These are phyloP conservation scores for Aechmea fasciata DNA, from an alignment of 176 grass and related monocot species.

Conservation along the genomic window DNA sequence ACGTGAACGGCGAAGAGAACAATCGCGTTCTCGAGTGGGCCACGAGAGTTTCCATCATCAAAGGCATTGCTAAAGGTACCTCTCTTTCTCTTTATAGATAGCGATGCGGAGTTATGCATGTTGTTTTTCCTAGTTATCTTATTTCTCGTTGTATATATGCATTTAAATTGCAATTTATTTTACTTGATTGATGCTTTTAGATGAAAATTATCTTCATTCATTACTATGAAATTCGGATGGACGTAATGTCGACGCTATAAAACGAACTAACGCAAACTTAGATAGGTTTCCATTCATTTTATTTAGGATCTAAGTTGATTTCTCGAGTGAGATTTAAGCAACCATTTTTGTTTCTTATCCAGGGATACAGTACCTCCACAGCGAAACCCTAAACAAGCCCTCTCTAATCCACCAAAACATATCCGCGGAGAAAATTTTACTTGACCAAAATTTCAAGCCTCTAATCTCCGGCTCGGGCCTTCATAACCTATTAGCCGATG, in stretches of 20 bases:
- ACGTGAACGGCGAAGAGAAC: slow-evolving; percentile 21
- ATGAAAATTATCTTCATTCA: not conserved
- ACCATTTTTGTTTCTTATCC: slow-evolving; percentile 4
- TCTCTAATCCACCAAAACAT: slow-evolving; percentile 76
- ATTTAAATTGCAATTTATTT: not conserved
- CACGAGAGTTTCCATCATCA: slow-evolving; percentile 76
- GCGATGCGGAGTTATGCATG: slow-evolving; percentile 14
- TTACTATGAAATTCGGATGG: not conserved
- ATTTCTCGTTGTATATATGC: not conserved
- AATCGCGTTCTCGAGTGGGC: slow-evolving; percentile 52
- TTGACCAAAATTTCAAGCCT: slow-evolving; percentile 63
- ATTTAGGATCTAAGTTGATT: not conserved
- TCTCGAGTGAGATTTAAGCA: no score
- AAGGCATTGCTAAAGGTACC: slow-evolving; percentile 85
- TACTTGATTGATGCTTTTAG: not conserved
- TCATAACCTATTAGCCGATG: slow-evolving; percentile 79
- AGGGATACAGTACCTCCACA: slow-evolving; percentile 87
- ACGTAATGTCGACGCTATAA: not conserved
- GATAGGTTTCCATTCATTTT: not conserved
- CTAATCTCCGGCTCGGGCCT: slow-evolving; percentile 63
- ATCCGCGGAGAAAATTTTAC: slow-evolving; percentile 61
- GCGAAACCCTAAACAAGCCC: slow-evolving; percentile 40
- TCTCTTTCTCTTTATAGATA: not conserved
- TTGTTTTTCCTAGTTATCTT: not conserved
- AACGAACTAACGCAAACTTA: not conserved